A percentile compares a stretch with the other conserved stretches of the same genome.
Conservation (phyloP, 345 rosid genomes). For the Gynandropsis gynandra region DNA sequence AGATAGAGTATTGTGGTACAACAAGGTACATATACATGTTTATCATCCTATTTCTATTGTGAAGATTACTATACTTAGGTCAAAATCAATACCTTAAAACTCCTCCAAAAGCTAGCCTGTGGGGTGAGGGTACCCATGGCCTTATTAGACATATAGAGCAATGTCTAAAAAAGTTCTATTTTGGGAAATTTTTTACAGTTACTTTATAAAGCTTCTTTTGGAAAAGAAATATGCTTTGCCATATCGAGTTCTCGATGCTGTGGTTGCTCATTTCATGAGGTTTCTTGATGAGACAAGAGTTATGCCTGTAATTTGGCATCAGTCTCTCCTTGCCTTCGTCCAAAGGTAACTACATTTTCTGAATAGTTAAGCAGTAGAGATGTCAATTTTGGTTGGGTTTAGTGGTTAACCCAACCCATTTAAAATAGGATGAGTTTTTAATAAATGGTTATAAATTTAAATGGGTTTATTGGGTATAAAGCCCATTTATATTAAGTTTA, state of each 20-base stretch:
- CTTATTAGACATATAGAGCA: too few species aligned
- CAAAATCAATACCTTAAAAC: too few species aligned
- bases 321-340: conserved; percentile 83
- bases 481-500: too few species aligned
- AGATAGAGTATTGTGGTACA: conserved; percentile 94
- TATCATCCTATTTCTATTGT: background rate
- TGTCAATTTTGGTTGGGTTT: too few species aligned
- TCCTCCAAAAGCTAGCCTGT: too few species aligned
- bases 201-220: conserved; percentile 78
- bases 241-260: conserved; percentile 69
- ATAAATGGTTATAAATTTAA: too few species aligned
- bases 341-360: conserved; percentile 48
- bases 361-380: too few species aligned
- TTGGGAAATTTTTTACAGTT: conserved; percentile 38
- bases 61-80: too few species aligned
- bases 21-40: conserved; percentile 49
- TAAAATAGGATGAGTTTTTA: too few species aligned
- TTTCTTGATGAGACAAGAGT: conserved; percentile 61
- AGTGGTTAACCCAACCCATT: too few species aligned
- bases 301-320: conserved; percentile 99
- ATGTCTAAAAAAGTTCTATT: conserved; percentile 7
- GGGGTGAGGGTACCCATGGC: too few species aligned
- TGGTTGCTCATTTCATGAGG: conserved; percentile 77
- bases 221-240: conserved; percentile 95
- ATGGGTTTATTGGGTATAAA: too few species aligned